Evolutionary conservation across 2,329 filamentous ascomycete species (phyloP), one percentile per base, ranked within the genome.

Genomic region (Beauveria medogensis): DNA sequence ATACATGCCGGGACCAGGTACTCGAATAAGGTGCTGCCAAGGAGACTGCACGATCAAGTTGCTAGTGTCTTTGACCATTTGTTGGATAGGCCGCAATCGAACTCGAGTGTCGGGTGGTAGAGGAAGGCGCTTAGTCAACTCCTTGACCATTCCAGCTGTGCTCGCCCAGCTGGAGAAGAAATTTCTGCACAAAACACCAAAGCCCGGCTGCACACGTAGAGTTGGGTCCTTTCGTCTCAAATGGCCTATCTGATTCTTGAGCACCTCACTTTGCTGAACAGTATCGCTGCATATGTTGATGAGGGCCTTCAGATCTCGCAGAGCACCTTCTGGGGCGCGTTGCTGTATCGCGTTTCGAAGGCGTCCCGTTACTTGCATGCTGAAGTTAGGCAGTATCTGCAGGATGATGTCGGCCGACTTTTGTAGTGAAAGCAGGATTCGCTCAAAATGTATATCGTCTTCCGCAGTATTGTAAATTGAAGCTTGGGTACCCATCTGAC

Each of bases 161-260:
- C 88, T 83, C 58, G 82, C 80, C 84, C 88, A 92, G 8, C 88
- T 81, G 66, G 82, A 82, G 64, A 90, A 82, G 65, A 91, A 91
- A 66, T 80, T 82, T 74, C 88, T 91, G 76, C 90, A 94, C 58
- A 92, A 78, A 65, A 84, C 78, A 83, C 85, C 87, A 71, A 87
- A 88, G 18, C 76, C 74, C 3, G 77, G 71, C 67, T 87, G 84
- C 2, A 80, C 85, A 59, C 91, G 82, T 55, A 90, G 82, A 12
- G 85, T 87, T 8, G 90, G 89, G 67, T 96, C 92, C 70, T 93
- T 94, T 12, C 96, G 78, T 71, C 92, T 92, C 77, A 96, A 90
- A 52, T 82, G 81, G 3, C 87, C 90, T 12, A 97, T 76, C n/a
- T 88, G 83, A 44, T 79, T 79, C 68, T 89, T 88, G 30, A 97